A percentile compares a stretch with the other conserved stretches of the same genome.
phyloP scores from a whole-genome alignment of 1,139 yeast species.

The Chernovozyma aurita region DNA sequence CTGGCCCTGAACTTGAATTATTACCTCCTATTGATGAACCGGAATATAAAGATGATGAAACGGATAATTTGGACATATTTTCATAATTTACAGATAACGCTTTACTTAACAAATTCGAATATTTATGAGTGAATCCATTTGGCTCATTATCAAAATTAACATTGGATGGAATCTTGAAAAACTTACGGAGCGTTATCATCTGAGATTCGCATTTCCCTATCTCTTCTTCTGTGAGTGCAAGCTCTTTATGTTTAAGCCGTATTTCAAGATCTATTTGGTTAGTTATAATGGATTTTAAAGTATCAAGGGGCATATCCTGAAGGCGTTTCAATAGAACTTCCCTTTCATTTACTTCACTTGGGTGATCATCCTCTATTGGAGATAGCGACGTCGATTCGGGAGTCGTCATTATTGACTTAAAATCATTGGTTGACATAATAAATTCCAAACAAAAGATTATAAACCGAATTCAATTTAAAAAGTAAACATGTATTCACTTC shows the following conservation, averaged over 20 bases:
- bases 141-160: slow-evolving; percentile 40
- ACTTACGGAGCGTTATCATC: slow-evolving; percentile 47
- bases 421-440: neutral
- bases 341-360: slow-evolving; percentile 5
- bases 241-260: slow-evolving; percentile 64
- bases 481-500: too few species aligned
- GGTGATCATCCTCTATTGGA: neutral
- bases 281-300: slow-evolving; percentile 36
- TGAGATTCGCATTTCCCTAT: slow-evolving; percentile 62
- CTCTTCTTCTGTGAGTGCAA: slow-evolving; percentile 55
- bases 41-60: neutral
- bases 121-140: slow-evolving; percentile 45
- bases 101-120: slow-evolving; percentile 36
- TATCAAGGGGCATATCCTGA: slow-evolving; percentile 31
- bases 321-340: slow-evolving; percentile 22
- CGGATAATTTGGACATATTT: slow-evolving; percentile 7
- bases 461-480: neutral
- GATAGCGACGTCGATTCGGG: slow-evolving; percentile 1
- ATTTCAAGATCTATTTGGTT: slow-evolving; percentile 67
- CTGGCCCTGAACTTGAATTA: neutral
- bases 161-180: slow-evolving; percentile 46
- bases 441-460: neutral
- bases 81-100: slow-evolving; percentile 31
- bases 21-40: neutral
- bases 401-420: neutral